Conservation (phyloP, 202 grass and related monocot species). For the Schoenoplectus tabernaemontani region DNA sequence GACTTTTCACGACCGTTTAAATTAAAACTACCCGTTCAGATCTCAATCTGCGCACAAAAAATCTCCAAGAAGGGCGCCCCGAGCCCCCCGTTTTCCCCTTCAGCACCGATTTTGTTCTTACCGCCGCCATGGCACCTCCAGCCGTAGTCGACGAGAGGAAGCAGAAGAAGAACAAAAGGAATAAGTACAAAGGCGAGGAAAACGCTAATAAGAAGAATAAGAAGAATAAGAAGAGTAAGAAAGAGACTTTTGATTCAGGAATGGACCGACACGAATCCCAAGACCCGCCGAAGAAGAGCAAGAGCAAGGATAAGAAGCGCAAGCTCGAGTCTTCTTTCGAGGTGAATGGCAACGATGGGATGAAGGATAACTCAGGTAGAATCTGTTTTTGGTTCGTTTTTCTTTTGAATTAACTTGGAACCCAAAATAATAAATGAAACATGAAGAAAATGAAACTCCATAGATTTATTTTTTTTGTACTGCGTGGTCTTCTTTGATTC, state of each 20-base stretch:
- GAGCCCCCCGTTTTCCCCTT: too few relatives aligned
- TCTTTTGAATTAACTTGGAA: too few relatives aligned
- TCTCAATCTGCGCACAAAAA: too few relatives aligned
- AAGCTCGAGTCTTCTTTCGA: constrained; percentile 11
- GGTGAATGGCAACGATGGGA: constrained; percentile 9
- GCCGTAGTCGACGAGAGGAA: constrained; percentile 23
- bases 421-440: too few relatives aligned
- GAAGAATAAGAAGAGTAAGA: constrained; percentile 13
- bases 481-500: too few relatives aligned
- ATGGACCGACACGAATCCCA: background rate
- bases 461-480: too few relatives aligned
- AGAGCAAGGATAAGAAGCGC: constrained; percentile 30
- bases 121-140: constrained; percentile 47
- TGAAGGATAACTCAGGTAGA: background rate
- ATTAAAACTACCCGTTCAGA: too few relatives aligned
- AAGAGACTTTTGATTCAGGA: background rate
- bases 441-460: too few relatives aligned
- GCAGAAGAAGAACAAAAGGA: constrained; percentile 31
- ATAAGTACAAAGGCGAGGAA: background rate
- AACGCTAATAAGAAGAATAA: background rate
- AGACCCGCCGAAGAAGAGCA: constrained; percentile 31
- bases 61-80: too few relatives aligned
- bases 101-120: background rate
- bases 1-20: too few relatives aligned
- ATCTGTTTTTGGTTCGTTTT: background rate